These are phyloP conservation scores for Conticribra weissflogii DNA, from an alignment of 108 stramenopile genomes.

Conservation along the genomic window DNA sequence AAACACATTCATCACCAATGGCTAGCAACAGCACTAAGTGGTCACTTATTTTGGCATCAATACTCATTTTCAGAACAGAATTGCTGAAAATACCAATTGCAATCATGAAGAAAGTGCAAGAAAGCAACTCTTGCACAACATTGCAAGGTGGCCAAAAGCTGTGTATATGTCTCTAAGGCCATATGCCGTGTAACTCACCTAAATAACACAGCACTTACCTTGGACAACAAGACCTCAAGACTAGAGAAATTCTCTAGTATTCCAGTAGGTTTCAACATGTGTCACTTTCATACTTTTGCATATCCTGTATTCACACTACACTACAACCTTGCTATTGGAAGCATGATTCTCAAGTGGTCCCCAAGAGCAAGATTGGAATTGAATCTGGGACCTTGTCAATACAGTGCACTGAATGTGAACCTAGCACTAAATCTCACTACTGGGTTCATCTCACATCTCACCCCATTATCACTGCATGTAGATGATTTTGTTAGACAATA, in stretches of 20 bases:
- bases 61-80: too few species aligned
- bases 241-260: slow-evolving; percentile 3
- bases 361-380: slow-evolving; percentile 33
- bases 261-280: slow-evolving; percentile 1
- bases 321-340: not conserved
- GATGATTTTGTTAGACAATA: slow-evolving; percentile 39
- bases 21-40: too few species aligned
- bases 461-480: slow-evolving; percentile 50
- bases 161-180: too few species aligned
- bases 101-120: too few species aligned
- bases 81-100: too few species aligned
- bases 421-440: slow-evolving; percentile 41
- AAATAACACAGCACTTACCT: too few species aligned
- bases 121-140: too few species aligned
- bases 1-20: too few species aligned
- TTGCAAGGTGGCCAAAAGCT: too few species aligned
- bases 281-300: not conserved
- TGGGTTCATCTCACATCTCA: slow-evolving; percentile 36
- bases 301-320: slow-evolving; percentile 4
- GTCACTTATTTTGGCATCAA: too few species aligned
- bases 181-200: too few species aligned
- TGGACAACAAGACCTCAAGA: too few species aligned
- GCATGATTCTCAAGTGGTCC: slow-evolving; percentile 12
- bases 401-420: slow-evolving; percentile 34
- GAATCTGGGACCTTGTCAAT: slow-evolving; percentile 42